Conservation (phyloP, 83 land plant genomes). For the Thuja plicata region DNA sequence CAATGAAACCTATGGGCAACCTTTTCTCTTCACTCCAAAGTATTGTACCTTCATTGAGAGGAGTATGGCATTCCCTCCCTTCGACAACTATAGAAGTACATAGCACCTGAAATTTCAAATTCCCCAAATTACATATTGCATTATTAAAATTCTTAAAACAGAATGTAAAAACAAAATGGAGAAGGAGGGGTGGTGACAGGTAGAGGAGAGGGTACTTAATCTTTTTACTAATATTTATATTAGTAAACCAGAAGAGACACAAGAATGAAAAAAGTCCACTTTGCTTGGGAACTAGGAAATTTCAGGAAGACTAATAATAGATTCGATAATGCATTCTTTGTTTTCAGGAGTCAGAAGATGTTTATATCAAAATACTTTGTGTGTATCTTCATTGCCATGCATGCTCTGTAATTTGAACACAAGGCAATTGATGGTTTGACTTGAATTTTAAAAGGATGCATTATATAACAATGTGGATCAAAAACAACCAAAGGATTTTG, state of each 20-base stretch:
- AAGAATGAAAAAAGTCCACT: not conserved
- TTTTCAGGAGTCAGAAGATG: not conserved
- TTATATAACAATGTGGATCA: not conserved
- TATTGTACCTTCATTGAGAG: constrained; percentile 91
- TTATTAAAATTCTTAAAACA: not conserved
- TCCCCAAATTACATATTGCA: not conserved
- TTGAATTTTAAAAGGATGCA: not conserved
- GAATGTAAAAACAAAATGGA: not conserved
- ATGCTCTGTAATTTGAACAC: not conserved
- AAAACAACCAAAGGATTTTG: too few species aligned
- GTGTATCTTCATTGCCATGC: not conserved
- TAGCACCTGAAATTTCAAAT: constrained; percentile 57
- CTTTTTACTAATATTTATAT: not conserved
- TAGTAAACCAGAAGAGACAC: constrained; percentile 3
- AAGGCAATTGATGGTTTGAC: not conserved
- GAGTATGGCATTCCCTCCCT: constrained; percentile 68
- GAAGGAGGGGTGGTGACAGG: too few species aligned
- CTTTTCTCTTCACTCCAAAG: constrained; percentile 81
- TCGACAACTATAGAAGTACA: constrained; percentile 80
- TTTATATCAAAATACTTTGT: not conserved
- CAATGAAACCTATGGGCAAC: constrained; percentile 72
- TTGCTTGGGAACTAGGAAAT: not conserved
- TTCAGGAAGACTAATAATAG: not conserved
- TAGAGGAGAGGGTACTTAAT: not conserved
- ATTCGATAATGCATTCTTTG: not conserved